These are phyloP conservation scores for Cercospora sojina DNA, from an alignment of 2,329 filamentous ascomycete species.

Conservation along the genomic window DNA sequence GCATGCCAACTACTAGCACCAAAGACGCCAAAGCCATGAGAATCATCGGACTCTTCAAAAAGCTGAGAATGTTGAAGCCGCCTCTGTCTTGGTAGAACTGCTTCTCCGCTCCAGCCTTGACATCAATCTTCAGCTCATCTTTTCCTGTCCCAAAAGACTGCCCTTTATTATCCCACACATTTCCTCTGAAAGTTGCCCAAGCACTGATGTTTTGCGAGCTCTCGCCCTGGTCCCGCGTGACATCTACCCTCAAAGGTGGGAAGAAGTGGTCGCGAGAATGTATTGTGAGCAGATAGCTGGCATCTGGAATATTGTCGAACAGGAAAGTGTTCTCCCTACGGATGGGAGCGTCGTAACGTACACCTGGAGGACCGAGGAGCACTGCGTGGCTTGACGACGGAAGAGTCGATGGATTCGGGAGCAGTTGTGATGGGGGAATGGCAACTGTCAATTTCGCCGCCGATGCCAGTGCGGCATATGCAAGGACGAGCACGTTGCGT, in stretches of 20 bases:
- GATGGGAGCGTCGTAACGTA: constrained; percentile 60
- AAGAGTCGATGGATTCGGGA: constrained; percentile 49
- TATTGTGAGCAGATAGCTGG: constrained; percentile 80
- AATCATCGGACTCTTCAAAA: constrained; percentile 96
- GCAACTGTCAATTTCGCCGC: constrained; percentile 53
- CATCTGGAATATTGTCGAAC: constrained; percentile 69
- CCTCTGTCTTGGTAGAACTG: constrained; percentile 73
- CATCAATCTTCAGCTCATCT: constrained; percentile 56
- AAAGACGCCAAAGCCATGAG: constrained; percentile 83
- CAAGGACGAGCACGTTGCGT: constrained; percentile 18
- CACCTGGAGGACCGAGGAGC: constrained; percentile 49
- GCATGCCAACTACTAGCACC: constrained; percentile 85
- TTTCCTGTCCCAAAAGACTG: constrained; percentile 53
- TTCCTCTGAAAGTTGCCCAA: constrained; percentile 85
- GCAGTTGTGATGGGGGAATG: constrained; percentile 47
- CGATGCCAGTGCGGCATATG: constrained; percentile 32
- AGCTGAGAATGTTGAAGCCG: constrained; percentile 65
- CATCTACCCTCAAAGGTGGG: constrained; percentile 76
- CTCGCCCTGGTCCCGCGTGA: constrained; percentile 46
- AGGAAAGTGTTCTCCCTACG: constrained; percentile 68
- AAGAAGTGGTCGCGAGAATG: constrained; percentile 74
- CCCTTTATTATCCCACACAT: constrained; percentile 86
- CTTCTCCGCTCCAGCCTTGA: constrained; percentile 63
- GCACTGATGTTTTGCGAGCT: constrained; percentile 55
- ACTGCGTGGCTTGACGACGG: constrained; percentile 63